Evolutionary conservation across 768 basidiomycete species (phyloP), one percentile per base, ranked within the genome.

Genomic region (Russula foetens): DNA sequence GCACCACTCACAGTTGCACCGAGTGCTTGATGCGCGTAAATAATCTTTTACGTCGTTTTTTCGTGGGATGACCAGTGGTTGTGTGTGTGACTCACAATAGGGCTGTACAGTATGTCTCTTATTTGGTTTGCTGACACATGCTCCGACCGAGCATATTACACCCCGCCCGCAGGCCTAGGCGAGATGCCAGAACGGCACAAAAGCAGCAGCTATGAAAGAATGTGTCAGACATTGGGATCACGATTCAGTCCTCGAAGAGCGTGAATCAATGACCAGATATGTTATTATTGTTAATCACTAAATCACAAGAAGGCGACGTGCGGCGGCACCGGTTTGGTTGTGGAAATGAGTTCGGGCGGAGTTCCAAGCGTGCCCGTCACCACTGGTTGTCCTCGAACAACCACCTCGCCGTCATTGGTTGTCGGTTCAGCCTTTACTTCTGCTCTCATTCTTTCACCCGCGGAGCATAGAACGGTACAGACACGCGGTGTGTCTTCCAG

Each of bases 351-450:
- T 63, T 65, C 43, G 21, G 46, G 64, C 64, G 64, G 64, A 65
- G 64, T 65, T 52, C 38, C 7, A 65, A 63, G 29, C 44, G 31
- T 7, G 21, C 23, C 50, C 15, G 41, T 48, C 53, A 56, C 48
- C 31, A 31, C 41, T 29, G 53, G 64, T 65, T 65, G 51, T 63
- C 51, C 56, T 51, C 47, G 12, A 65, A 65, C 64, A 55, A 63
- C 62, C 64, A 65, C 58, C 58, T 59, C 26, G 29, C 53, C 48
- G 62, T 62, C 58, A 14, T 28, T 28, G n/a, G 56, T 59, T 41
- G 61, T 51, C 58, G 56, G 52, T 54, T 38, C 41, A 31, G 8
- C 29, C 38, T 44, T 19, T 53, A n/a, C 24, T 29, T 49, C 58
- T 46, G 9, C 60, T 19, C 9, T 43, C 44, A 7, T 56, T 52